These are phyloP conservation scores for Flueggea neowawraea DNA, from an alignment of 441 rosid species.

Conservation along the genomic window DNA sequence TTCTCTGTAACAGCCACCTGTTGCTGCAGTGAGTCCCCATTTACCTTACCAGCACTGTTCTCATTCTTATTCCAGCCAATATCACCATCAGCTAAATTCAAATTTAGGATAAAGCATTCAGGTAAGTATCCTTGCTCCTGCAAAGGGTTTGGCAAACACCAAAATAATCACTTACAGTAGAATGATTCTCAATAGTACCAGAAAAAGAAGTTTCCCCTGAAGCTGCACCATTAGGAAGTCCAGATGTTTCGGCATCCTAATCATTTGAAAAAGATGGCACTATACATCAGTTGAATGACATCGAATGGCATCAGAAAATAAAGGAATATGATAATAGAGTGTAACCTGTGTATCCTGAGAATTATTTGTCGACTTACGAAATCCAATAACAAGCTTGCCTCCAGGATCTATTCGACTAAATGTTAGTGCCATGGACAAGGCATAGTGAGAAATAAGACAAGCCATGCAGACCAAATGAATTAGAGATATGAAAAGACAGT, in stretches of 20 bases:
- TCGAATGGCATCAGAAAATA: background rate
- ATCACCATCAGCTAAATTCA: constrained; percentile 40
- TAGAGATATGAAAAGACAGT: background rate
- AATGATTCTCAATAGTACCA: constrained; percentile 43
- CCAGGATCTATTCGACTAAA: constrained; percentile 90
- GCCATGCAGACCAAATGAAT: background rate
- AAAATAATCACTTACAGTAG: constrained; percentile 40
- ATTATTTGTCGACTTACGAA: constrained; percentile 64
- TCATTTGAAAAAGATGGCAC: constrained; percentile 13
- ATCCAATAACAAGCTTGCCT: constrained; percentile 81
- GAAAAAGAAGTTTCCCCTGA: constrained; percentile 51
- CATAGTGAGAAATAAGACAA: constrained; percentile 18
- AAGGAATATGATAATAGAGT: constrained; percentile 12
- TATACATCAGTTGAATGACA: constrained; percentile 9
- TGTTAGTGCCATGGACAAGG: constrained; percentile 46
- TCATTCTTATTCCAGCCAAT: constrained; percentile 42
- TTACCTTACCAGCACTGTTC: constrained; percentile 31
- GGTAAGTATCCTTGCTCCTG: constrained; percentile 34
- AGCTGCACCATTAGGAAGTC: constrained; percentile 38
- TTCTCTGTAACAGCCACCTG: constrained; percentile 36
- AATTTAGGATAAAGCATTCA: constrained; percentile 37
- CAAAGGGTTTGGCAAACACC: constrained; percentile 36
- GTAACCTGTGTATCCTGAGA: constrained; percentile 52
- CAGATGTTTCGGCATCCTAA: constrained; percentile 50
- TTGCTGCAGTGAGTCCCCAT: constrained; percentile 35